phyloP scores from a whole-genome alignment of 495 filamentous ascomycete species.

The Penicillium maclennaniae region DNA sequence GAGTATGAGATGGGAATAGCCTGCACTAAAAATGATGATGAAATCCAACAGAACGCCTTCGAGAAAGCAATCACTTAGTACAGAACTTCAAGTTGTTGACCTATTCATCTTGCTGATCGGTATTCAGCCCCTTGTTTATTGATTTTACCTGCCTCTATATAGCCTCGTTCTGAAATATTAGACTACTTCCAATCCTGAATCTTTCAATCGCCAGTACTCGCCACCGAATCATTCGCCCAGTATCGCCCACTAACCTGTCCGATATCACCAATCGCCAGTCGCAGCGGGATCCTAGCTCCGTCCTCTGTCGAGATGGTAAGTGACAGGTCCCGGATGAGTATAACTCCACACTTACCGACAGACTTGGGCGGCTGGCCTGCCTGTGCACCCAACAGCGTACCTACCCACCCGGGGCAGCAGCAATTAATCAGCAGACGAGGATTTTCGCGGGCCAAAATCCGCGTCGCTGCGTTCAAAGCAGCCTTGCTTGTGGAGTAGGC shows the following conservation, averaged over 20 bases:
- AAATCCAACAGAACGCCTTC: too few species aligned
- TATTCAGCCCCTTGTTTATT: too few species aligned
- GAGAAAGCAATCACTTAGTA: too few species aligned
- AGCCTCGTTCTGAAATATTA: not conserved
- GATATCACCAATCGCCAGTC: not conserved
- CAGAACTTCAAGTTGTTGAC: too few species aligned
- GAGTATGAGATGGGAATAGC: too few species aligned
- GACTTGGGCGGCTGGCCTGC: slow-evolving; percentile 4
- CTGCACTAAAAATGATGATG: too few species aligned
- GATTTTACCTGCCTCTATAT: too few species aligned
- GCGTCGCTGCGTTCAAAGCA: slow-evolving; percentile 25
- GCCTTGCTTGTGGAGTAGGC: slow-evolving; percentile 32
- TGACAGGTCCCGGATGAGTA: not conserved
- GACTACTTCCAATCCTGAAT: not conserved
- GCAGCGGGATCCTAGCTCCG: slow-evolving; percentile 1
- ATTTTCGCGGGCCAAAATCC: slow-evolving; percentile 22
- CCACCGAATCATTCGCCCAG: slow-evolving; percentile 9
- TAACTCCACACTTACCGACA: not conserved
- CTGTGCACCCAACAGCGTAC: slow-evolving; percentile 6
- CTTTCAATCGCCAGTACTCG: not conserved
- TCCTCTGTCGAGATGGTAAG: not conserved
- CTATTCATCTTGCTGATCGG: too few species aligned
- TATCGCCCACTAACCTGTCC: not conserved
- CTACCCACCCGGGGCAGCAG: slow-evolving; percentile 37
- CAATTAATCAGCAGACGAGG: slow-evolving; percentile 21